phyloP scores from a whole-genome alignment of 768 basidiomycete species.

The Tricholoma saponaceum region DNA sequence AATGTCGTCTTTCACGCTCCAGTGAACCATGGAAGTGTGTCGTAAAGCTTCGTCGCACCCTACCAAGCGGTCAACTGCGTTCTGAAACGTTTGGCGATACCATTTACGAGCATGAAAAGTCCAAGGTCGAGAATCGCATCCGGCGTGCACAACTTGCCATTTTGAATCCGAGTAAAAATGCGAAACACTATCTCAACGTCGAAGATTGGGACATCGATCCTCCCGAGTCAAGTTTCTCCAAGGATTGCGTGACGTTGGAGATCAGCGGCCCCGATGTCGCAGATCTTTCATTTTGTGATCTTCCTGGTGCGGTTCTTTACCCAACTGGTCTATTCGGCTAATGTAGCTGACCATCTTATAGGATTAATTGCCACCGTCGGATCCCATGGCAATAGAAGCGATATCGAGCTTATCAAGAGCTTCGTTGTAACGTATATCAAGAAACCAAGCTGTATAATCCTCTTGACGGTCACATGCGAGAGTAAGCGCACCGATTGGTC shows the following conservation, averaged over 20 bases:
- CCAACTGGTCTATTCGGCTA: background rate
- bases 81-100: slow-evolving; percentile 39
- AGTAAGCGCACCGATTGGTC: slow-evolving; percentile 34
- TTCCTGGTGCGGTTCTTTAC: slow-evolving; percentile 48
- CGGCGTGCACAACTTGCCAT: slow-evolving; percentile 63
- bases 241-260: slow-evolving; percentile 51
- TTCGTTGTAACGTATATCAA: slow-evolving; percentile 58
- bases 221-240: slow-evolving; percentile 42
- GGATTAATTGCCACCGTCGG: slow-evolving; percentile 59
- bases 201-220: slow-evolving; percentile 20
- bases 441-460: slow-evolving; percentile 47
- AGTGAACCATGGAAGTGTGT: slow-evolving; percentile 43
- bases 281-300: slow-evolving; percentile 62
- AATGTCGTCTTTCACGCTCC: slow-evolving; percentile 47
- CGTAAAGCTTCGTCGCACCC: slow-evolving; percentile 44
- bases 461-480: slow-evolving; percentile 61
- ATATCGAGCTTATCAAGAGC: slow-evolving; percentile 58
- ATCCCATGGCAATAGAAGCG: slow-evolving; percentile 41
- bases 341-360: slow-evolving; percentile 13
- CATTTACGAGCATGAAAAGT: slow-evolving; percentile 43
- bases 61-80: slow-evolving; percentile 34
- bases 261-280: slow-evolving; percentile 58
- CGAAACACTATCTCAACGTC: slow-evolving; percentile 33
- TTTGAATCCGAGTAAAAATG: slow-evolving; percentile 44
- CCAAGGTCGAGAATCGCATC: slow-evolving; percentile 60